Base-by-base conservation (phyloP, 305 asterid species). In the Solanum hybrid region DNA sequence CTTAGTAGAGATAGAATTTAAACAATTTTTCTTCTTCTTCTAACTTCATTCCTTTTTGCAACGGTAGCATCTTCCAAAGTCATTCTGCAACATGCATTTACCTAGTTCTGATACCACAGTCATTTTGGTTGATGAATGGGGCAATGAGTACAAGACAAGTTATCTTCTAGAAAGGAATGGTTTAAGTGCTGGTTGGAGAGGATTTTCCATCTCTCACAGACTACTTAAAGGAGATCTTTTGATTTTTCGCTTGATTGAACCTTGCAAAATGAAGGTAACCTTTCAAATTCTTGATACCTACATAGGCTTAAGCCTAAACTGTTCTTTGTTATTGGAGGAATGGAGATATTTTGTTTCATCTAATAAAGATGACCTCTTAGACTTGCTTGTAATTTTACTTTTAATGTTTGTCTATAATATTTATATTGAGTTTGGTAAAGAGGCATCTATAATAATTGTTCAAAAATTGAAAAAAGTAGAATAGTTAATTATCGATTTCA, bases 121-220 rank as follows among this genome's bases (percentile, higher is more conserved):
- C 46, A 86, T 90, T 46, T 91, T 97, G 95, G 95, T 95, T 85
- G 98, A 97, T 91, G 99, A 97, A 86, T 94, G 95, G 97, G 99
- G 97, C 56, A 93, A 94, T 75, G 98, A 95, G 90, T 94, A 93
- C 88, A 92, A 89, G 87, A 96, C 98, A 14, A 90, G 94, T 9
- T 97, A 92, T 91, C 96, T 97, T 88, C 85, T 93, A 36, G 96
- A 81, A 66, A 92, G 98, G 91, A 92, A 94, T 82, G 99, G 99
- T 36, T 87, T 97, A 46, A 97, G 99, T 90, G 99, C 95, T 10
- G 99, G 99, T 26, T 96, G 99, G 99, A 94, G 99, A 92, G 95
- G 96, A 22, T 96, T 97, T 88, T 93, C 99, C 37, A 86, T 94
- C 56, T 88, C 95, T 6, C 98, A 96, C 89, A 89, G 93, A 90